Evolutionary conservation across 129 eudicot genomes (phyloP).

Genomic region (Lactuca saligna): DNA sequence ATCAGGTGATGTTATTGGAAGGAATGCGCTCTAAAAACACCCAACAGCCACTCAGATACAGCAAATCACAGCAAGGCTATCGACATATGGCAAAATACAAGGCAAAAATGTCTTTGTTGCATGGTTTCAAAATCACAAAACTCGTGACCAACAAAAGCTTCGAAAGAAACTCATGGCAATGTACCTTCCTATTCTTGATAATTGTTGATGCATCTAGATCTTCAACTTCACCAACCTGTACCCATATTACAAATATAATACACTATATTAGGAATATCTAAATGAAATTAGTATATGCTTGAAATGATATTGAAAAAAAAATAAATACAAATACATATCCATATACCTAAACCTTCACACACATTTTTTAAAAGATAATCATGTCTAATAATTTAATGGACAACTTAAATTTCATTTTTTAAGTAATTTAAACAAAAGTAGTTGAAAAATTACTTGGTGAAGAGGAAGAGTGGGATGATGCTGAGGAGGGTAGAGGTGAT

Average conservation of each 20-base stretch:
- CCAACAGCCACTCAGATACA: constrained; percentile 73
- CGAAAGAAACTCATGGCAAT: constrained; percentile 44
- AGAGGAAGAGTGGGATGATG: constrained; percentile 26
- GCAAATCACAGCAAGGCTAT: constrained; percentile 64
- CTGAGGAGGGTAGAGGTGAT: constrained; percentile 24
- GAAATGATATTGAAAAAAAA: neutral
- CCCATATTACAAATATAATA: neutral
- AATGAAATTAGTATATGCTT: constrained; percentile 6
- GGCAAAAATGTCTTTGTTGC: constrained; percentile 89
- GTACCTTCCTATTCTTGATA: too few species aligned
- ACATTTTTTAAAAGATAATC: too few species aligned
- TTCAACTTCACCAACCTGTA: too few species aligned
- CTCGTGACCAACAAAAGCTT: constrained; percentile 81
- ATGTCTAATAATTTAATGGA: too few species aligned
- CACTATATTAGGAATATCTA: neutral
- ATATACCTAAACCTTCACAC: too few species aligned
- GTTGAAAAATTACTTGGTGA: constrained; percentile 25
- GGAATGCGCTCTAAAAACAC: constrained; percentile 78
- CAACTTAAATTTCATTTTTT: neutral
- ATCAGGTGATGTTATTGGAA: constrained; percentile 69
- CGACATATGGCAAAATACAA: constrained; percentile 64
- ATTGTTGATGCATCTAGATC: too few species aligned
- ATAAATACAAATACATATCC: neutral
- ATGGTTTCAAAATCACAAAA: constrained; percentile 83
- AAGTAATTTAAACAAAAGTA: neutral